Conservation (phyloP, 1,284 basidiomycete species). For the Moesziomyces aphidis region DNA sequence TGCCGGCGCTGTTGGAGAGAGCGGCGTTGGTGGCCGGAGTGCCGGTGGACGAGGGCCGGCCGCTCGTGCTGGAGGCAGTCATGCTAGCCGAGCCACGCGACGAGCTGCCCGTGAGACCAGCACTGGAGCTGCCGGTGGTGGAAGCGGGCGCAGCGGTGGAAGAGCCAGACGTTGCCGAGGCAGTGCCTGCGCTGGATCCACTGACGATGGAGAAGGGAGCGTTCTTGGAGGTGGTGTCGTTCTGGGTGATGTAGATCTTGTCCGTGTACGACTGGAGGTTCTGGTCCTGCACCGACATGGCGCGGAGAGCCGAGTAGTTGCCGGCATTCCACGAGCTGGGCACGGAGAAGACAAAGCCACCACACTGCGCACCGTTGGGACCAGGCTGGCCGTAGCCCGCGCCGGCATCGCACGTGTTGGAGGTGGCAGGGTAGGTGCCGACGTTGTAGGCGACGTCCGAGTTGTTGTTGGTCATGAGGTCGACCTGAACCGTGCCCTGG, state of each 20-base stretch:
- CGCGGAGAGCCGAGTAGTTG: slow-evolving; percentile 50
- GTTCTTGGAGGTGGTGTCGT: slow-evolving; percentile 28
- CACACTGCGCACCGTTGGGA: slow-evolving; percentile 47
- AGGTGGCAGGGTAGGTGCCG: slow-evolving; percentile 45
- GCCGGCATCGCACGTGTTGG: slow-evolving; percentile 52
- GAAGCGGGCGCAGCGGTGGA: slow-evolving; percentile 21
- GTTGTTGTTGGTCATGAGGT: slow-evolving; percentile 56
- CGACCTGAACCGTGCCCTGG: slow-evolving; percentile 41
- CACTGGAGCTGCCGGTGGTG: slow-evolving; percentile 11
- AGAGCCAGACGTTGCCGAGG: neutral
- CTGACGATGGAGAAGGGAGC: slow-evolving; percentile 30
- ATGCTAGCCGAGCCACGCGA: slow-evolving; percentile 15
- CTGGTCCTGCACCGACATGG: slow-evolving; percentile 37
- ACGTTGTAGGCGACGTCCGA: slow-evolving; percentile 45
- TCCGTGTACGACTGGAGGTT: slow-evolving; percentile 55
- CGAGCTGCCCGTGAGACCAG: slow-evolving; percentile 5
- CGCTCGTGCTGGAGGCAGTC: slow-evolving; percentile 10
- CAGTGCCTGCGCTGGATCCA: slow-evolving; percentile 8
- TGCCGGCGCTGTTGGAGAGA: slow-evolving; percentile 9
- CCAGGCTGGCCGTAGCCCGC: slow-evolving; percentile 36
- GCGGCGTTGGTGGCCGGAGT: slow-evolving; percentile 13
- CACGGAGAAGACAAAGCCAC: slow-evolving; percentile 50
- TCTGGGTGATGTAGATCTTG: slow-evolving; percentile 49
- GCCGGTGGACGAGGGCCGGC: slow-evolving; percentile 9
- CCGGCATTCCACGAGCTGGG: slow-evolving; percentile 54